Base-by-base conservation (phyloP, 257 asterid species). In the Perilla frutescens region DNA sequence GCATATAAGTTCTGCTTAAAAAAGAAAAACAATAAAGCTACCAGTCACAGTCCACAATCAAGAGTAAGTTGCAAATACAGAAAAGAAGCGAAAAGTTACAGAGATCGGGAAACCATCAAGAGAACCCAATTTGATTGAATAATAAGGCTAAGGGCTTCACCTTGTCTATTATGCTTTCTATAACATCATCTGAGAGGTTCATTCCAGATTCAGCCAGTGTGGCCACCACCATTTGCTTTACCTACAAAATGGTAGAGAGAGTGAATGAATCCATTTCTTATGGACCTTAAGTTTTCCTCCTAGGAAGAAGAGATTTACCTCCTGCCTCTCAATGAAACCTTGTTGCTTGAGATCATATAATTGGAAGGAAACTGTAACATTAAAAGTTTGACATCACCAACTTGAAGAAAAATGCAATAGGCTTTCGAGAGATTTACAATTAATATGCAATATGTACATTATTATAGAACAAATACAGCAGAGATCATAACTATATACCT, bases 191-290 rank as follows among this genome's bases (percentile, higher is more conserved):
- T 2, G 95, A 80, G 70, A 92, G 90, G 76, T 90, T 90, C 97
- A 92, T 90, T 75, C 98, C 98, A 55, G 98, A 89, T 81, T 93
- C 98, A 55, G 97, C 98, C 73, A 90, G 92, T 8, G 98, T 93
- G 68, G 98, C 98, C 63, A 90, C 98, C 58, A 90, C 97, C 98
- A 93, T 93, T 86, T 93, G 97, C 84, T 93, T 93, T 69, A 93
- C 95, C 98, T 92, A 67, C 73, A 79, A 54, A 15, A 44, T 64
- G 71, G 41, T 12, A 26, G 70, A 29, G 51, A 81, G 58, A 61
- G 57, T 20, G 26, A 20, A 20, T 20, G 26, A 20, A 34, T 34
- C 48, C 20, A 59, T 68, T 59, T 53, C 56, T 51, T 51, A 36
- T 68, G 69, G 50, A 32, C 62, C 62, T 44, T 40, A 39, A 49